Evolutionary conservation across 1,139 yeast genomes (phyloP).

Genomic region (Protomyces inundatus): DNA sequence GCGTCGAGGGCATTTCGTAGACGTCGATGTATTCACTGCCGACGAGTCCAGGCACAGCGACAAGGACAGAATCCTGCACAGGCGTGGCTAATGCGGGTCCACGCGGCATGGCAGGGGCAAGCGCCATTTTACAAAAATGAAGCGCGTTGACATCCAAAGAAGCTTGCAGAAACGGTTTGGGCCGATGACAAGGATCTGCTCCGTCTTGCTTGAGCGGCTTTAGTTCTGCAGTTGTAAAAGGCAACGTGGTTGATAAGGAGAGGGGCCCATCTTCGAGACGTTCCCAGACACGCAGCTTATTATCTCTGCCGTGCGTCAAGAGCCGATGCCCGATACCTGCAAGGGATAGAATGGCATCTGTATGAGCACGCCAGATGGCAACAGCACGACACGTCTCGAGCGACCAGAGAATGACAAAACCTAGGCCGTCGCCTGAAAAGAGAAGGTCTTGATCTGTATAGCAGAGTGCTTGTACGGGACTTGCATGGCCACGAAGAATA

Average conservation of each 20-base stretch:
- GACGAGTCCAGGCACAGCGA: conserved; percentile 15
- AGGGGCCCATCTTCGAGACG: not conserved
- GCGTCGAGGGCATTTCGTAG: conserved; percentile 3
- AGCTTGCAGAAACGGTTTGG: conserved; percentile 3
- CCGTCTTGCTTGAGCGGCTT: not conserved
- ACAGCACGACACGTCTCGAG: conserved; percentile 14
- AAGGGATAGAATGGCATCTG: conserved; percentile 1
- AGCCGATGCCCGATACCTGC: not conserved
- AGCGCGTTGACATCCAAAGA: conserved; percentile 19
- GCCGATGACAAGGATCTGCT: not conserved
- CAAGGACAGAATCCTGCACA: not conserved
- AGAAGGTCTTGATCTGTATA: not conserved
- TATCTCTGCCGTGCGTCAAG: conserved; percentile 20
- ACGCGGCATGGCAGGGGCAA: not conserved
- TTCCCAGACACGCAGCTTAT: conserved; percentile 17
- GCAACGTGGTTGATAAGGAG: not conserved
- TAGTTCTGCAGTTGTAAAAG: not conserved
- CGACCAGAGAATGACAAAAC: conserved; percentile 12
- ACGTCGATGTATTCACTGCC: conserved; percentile 16
- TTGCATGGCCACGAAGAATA: conserved; percentile 9
- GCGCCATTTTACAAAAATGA: conserved; percentile 8
- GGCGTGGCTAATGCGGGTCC: not conserved
- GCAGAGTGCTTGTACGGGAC: conserved; percentile 3
- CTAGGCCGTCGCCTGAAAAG: conserved; percentile 19
- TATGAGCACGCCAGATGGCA: conserved; percentile 24